Evolutionary conservation across 2,329 filamentous ascomycete genomes (phyloP).

Genomic region (Phyllosticta capitalensis): DNA sequence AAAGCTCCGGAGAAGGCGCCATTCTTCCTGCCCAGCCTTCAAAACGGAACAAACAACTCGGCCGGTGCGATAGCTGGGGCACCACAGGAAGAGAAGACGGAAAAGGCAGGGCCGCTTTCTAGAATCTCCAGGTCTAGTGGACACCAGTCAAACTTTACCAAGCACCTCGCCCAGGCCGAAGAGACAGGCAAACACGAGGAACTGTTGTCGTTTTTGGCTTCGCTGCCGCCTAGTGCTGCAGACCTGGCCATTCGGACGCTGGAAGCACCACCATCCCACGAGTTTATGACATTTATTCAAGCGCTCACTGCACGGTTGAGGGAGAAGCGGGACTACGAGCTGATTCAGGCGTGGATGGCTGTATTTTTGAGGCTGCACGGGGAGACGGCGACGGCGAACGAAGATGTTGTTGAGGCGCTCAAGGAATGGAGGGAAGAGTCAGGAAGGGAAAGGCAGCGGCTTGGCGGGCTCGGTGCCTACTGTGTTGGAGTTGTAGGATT

Average conservation of each 20-base stretch:
- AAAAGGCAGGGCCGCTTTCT: constrained; percentile 17
- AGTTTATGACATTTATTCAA: constrained; percentile 70
- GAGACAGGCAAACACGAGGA: constrained; percentile 52
- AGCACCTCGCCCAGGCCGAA: constrained; percentile 36
- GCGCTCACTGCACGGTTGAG: constrained; percentile 64
- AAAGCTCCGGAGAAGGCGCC: constrained; percentile 90
- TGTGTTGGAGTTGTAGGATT: constrained; percentile 80
- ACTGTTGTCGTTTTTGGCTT: constrained; percentile 71
- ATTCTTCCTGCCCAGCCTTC: constrained; percentile 76
- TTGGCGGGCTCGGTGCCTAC: constrained; percentile 74
- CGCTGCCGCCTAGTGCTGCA: constrained; percentile 71
- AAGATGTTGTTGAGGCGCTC: constrained; percentile 51
- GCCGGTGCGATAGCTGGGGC: constrained; percentile 12
- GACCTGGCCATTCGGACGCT: constrained; percentile 88
- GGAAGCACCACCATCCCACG: constrained; percentile 47
- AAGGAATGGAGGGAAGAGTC: constrained; percentile 63
- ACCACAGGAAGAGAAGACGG: constrained; percentile 17
- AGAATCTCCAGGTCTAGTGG: constrained; percentile 25
- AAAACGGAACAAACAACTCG: constrained; percentile 20
- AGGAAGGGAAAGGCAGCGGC: constrained; percentile 57
- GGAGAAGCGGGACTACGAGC: constrained; percentile 73
- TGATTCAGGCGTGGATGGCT: constrained; percentile 95
- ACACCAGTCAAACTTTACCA: constrained; percentile 35
- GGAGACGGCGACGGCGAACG: constrained; percentile 37
- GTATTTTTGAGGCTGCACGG: constrained; percentile 79